Evolutionary conservation across 345 rosid genomes (phyloP).

Genomic region (Dovyalis caffra): DNA sequence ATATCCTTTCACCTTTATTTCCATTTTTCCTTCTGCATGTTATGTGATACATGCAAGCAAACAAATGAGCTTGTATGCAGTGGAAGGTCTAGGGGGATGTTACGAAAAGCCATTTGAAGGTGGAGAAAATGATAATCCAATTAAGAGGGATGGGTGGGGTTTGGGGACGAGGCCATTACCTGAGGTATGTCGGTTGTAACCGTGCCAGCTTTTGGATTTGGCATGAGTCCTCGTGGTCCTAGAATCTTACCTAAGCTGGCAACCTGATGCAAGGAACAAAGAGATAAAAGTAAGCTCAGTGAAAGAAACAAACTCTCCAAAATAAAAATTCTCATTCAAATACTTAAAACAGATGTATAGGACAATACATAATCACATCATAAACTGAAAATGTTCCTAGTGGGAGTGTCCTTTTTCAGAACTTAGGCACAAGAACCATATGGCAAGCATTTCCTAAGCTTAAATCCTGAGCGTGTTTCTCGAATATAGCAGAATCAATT

Average conservation of each 20-base stretch:
- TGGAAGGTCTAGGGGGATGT: not conserved
- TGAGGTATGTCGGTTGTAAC: constrained; percentile 84
- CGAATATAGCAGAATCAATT: not conserved
- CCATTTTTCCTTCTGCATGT: not conserved
- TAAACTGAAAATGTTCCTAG: not conserved
- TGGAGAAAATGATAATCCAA: not conserved
- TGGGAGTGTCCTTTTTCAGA: not conserved
- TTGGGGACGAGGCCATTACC: constrained; percentile 34
- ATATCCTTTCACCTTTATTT: not conserved
- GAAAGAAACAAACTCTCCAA: not conserved
- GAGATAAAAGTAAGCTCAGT: not conserved
- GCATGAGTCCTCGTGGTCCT: constrained; percentile 99
- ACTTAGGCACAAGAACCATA: not conserved
- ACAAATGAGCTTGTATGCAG: not conserved
- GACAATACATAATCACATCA: not conserved
- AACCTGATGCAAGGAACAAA: constrained; percentile 51
- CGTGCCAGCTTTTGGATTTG: constrained; percentile 98
- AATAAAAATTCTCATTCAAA: not conserved
- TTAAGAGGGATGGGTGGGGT: not conserved
- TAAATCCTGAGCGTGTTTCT: not conserved
- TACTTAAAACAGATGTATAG: not conserved
- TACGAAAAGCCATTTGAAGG: not conserved
- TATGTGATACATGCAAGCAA: not conserved
- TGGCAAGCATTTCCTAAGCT: not conserved
- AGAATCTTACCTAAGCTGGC: constrained; percentile 94